Percentiles rank a stretch among this genome's conserved stretches.
Evolutionary conservation across 192 early-diverging fungal species (phyloP).

Genomic region (Gaertneriomyces sp.): DNA sequence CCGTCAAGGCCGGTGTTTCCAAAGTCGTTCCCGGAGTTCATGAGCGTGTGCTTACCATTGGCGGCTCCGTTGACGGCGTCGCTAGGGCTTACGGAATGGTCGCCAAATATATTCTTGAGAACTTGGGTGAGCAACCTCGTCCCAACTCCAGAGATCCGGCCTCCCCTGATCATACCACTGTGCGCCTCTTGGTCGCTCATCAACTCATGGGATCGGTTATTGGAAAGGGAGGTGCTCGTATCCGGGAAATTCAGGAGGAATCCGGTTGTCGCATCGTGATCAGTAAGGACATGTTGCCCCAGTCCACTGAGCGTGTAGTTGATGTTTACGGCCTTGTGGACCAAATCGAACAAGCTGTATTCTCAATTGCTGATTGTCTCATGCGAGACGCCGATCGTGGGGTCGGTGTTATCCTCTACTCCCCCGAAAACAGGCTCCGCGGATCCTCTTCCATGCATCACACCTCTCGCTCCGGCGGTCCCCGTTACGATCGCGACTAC

Average conservation of each 20-base stretch:
- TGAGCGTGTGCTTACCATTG: conserved; percentile 66
- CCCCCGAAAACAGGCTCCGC: conserved; percentile 21
- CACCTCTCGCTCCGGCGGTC: conserved; percentile 1
- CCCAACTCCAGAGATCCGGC: conserved; percentile 31
- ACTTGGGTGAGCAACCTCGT: conserved; percentile 50
- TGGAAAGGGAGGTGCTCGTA: conserved; percentile 77
- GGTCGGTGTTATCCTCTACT: conserved; percentile 20
- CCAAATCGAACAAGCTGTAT: conserved; percentile 67
- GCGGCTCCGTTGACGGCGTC: conserved; percentile 43
- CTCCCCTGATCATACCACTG: conserved; percentile 52
- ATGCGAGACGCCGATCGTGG: conserved; percentile 22
- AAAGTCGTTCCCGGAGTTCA: conserved; percentile 84
- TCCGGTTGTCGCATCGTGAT: conserved; percentile 85
- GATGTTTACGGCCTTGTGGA: conserved; percentile 83
- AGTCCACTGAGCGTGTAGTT: conserved; percentile 91
- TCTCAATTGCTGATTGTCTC: conserved; percentile 37
- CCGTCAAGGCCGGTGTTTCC: conserved; percentile 88
- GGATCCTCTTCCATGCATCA: too few species aligned
- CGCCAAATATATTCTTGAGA: conserved; percentile 23
- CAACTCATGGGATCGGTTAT: conserved; percentile 85
- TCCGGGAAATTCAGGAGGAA: conserved; percentile 96
- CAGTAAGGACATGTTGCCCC: conserved; percentile 89
- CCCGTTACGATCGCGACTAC: conserved; percentile 6
- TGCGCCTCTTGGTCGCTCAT: conserved; percentile 89
- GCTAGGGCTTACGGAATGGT: conserved; percentile 29